Evolutionary conservation across 1,139 yeast species (phyloP).

Genomic region (Starmera stellimalicola): DNA sequence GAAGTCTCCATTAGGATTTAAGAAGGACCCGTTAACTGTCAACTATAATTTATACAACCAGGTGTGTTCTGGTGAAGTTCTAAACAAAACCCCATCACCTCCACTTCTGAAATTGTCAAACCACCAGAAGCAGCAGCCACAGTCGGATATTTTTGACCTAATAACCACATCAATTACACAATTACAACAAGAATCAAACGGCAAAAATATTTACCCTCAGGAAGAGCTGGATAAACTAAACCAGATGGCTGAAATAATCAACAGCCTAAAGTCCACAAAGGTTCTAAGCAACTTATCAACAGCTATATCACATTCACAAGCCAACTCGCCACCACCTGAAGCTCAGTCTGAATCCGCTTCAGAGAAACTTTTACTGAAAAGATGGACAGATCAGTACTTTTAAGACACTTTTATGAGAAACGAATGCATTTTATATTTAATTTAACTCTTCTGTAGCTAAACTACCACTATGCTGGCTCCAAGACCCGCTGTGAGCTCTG

Average conservation of each 20-base stretch:
- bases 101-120: too few species aligned
- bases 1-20: slow-evolving; percentile 8
- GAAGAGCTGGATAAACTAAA: not conserved
- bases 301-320: not conserved
- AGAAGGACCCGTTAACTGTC: not conserved
- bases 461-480: too few species aligned
- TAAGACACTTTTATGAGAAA: too few species aligned
- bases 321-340: too few species aligned
- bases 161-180: not conserved
- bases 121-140: too few species aligned
- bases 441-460: too few species aligned
- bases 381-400: slow-evolving; percentile 21
- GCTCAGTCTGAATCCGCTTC: slow-evolving; percentile 15
- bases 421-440: too few species aligned
- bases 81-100: too few species aligned
- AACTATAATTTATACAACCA: not conserved
- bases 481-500: too few species aligned
- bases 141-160: not conserved
- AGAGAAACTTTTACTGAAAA: slow-evolving; percentile 16
- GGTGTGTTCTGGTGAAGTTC: not conserved
- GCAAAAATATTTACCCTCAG: not conserved
- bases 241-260: not conserved
- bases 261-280: not conserved
- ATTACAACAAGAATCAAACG: not conserved
- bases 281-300: not conserved